These are phyloP conservation scores for Ceratobasidium sp. DNA, from an alignment of 1,284 basidiomycete genomes.

Conservation along the genomic window DNA sequence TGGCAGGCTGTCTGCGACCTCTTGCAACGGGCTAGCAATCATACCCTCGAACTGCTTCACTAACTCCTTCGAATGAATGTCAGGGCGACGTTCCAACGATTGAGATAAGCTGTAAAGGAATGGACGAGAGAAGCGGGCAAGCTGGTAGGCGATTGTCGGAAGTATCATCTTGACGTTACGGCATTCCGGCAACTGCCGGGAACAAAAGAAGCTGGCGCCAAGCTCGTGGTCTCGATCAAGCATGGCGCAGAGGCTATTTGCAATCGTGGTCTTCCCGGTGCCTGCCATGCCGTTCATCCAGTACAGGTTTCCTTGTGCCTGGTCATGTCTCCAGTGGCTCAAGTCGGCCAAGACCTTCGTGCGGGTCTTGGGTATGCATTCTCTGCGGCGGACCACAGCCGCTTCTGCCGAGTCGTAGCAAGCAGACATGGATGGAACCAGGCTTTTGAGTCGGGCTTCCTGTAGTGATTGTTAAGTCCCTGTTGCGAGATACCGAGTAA, in stretches of 20 bases:
- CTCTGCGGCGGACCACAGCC: neutral
- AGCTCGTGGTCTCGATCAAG: neutral
- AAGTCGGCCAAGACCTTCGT: neutral
- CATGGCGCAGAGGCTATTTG: neutral
- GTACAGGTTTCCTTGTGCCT: neutral
- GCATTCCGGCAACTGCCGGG: neutral
- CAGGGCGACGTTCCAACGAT: neutral
- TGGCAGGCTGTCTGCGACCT: neutral
- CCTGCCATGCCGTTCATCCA: conserved; percentile 30
- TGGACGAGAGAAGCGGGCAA: neutral
- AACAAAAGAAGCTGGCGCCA: conserved; percentile 19
- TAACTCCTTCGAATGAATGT: neutral
- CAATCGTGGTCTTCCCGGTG: conserved; percentile 12
- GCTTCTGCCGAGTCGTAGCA: conserved; percentile 7
- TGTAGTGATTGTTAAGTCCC: neutral
- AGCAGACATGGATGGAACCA: neutral
- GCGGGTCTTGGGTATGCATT: conserved; percentile 1
- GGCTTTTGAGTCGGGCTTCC: neutral
- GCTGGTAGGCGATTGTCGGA: conserved; percentile 2
- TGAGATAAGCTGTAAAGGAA: neutral
- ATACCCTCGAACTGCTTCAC: neutral
- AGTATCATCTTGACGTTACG: neutral
- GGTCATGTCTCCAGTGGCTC: neutral
- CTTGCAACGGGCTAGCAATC: neutral
- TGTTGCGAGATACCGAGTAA: neutral